A percentile compares a stretch with the other conserved stretches of the same genome.
These are phyloP conservation scores for Auriscalpium orientale DNA, from an alignment of 768 basidiomycete species.

Conservation along the genomic window DNA sequence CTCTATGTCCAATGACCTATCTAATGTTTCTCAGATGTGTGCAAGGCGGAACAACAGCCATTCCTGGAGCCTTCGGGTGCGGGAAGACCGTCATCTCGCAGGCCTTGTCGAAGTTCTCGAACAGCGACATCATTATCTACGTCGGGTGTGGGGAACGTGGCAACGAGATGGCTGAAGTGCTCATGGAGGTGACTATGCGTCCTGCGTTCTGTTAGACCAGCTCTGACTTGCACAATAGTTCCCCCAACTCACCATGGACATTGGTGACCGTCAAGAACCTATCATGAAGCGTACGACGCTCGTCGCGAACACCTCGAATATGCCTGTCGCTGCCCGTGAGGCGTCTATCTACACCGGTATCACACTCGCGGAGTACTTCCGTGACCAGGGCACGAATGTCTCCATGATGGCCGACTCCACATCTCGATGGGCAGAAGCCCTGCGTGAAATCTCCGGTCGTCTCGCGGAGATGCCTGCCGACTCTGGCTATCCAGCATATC, in stretches of 20 bases:
- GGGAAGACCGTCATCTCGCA: conserved; percentile 99
- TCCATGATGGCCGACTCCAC: conserved; percentile 99
- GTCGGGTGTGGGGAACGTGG: conserved; percentile 99
- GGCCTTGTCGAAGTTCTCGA: conserved; percentile 96
- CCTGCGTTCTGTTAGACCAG: conserved; percentile 1
- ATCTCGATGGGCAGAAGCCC: conserved; percentile 97
- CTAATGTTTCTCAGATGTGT: conserved; percentile 57
- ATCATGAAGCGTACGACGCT: conserved; percentile 99
- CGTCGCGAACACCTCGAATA: conserved; percentile 99
- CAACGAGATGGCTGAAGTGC: conserved; percentile 98
- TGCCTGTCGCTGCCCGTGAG: conserved; percentile 99
- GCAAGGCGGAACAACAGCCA: conserved; percentile 93
- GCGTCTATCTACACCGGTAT: conserved; percentile 99
- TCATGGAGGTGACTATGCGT: conserved; percentile 71
- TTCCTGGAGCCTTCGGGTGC: conserved; percentile 98
- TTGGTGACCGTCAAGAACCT: conserved; percentile 89
- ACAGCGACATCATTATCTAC: conserved; percentile 98
- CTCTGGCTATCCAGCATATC: conserved; percentile 97
- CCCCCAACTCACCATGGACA: conserved; percentile 89
- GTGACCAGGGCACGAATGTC: conserved; percentile 96
- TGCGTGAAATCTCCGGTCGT: conserved; percentile 99
- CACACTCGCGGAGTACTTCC: conserved; percentile 98
- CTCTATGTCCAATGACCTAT: neutral
- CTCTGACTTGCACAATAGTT: conserved; percentile 35
- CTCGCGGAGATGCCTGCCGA: conserved; percentile 99